phyloP scores from a whole-genome alignment of 2,329 filamentous ascomycete genomes.

The Alternaria atra region DNA sequence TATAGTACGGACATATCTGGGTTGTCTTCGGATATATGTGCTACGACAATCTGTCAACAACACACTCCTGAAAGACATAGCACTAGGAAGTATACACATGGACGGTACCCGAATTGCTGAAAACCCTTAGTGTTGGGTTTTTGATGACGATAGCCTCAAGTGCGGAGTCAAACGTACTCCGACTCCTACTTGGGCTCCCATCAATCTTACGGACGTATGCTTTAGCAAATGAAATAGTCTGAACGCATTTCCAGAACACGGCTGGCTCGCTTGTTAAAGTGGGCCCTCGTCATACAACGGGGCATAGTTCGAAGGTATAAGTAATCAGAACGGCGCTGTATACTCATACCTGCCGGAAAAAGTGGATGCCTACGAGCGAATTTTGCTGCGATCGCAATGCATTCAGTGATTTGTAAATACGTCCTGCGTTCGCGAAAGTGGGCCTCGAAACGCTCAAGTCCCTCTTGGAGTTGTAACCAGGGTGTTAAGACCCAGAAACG shows the following conservation, averaged over 20 bases:
- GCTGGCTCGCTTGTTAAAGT: not conserved
- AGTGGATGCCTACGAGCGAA: not conserved
- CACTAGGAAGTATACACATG: not conserved
- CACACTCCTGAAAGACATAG: not conserved
- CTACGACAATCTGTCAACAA: not conserved
- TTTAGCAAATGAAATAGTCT: not conserved
- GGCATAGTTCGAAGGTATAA: not conserved
- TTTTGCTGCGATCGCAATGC: not conserved
- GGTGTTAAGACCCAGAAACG: not conserved
- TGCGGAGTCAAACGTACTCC: not conserved
- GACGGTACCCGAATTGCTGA: too few relatives aligned
- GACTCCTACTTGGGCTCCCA: not conserved
- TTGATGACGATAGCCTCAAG: not conserved
- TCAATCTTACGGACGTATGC: not conserved
- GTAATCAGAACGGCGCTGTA: not conserved
- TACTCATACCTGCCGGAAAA: not conserved
- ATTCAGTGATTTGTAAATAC: not conserved
- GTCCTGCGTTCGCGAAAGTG: not conserved
- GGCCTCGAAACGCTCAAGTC: too few relatives aligned
- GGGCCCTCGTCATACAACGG: not conserved
- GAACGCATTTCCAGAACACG: not conserved
- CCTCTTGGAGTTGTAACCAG: not conserved
- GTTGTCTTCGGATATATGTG: not conserved
- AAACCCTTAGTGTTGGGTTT: not conserved
- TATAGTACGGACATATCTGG: not conserved